Evolutionary conservation across 192 early-diverging fungal species (phyloP).

Genomic region (Backusella liffmaniae): DNA sequence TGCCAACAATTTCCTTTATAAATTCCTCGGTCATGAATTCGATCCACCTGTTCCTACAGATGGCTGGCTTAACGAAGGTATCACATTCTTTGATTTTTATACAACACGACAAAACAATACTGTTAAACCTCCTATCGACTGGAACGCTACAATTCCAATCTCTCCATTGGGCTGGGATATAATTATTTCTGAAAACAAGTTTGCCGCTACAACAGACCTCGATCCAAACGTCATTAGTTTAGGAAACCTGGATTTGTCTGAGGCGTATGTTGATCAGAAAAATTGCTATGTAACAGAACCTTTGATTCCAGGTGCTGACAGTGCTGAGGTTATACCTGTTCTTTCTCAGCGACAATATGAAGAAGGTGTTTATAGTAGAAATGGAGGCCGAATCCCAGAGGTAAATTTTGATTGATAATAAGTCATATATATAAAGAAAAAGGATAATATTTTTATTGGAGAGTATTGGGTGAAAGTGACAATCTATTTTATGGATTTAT

Average conservation of each 20-base stretch:
- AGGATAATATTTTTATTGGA: too few species aligned
- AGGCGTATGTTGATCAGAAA: conserved; percentile 4
- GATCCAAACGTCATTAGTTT: conserved; percentile 32
- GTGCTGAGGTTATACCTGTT: conserved; percentile 4
- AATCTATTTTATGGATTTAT: not conserved
- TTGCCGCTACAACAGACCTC: conserved; percentile 11
- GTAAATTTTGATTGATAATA: not conserved
- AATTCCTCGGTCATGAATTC: conserved; percentile 13
- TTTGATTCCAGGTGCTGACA: not conserved
- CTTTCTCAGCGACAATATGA: conserved; percentile 21
- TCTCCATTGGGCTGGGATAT: conserved; percentile 16
- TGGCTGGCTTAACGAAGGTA: conserved; percentile 28
- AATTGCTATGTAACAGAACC: conserved; percentile 31
- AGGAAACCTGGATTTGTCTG: conserved; percentile 17
- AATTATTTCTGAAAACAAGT: conserved; percentile 16
- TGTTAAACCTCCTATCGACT: conserved; percentile 16
- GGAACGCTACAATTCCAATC: conserved; percentile 12
- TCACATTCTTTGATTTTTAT: conserved; percentile 33
- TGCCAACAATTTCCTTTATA: conserved; percentile 24
- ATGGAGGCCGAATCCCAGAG: conserved; percentile 19
- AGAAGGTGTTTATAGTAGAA: not conserved
- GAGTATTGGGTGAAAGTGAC: too few species aligned
- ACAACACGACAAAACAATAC: conserved; percentile 26
- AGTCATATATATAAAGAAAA: not conserved
- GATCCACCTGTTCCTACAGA: conserved; percentile 9